Percentiles rank a stretch among this genome's conserved stretches.
Conservation (phyloP, 805 yeast genomes). For the Cyberlindnera misumaiensis region DNA sequence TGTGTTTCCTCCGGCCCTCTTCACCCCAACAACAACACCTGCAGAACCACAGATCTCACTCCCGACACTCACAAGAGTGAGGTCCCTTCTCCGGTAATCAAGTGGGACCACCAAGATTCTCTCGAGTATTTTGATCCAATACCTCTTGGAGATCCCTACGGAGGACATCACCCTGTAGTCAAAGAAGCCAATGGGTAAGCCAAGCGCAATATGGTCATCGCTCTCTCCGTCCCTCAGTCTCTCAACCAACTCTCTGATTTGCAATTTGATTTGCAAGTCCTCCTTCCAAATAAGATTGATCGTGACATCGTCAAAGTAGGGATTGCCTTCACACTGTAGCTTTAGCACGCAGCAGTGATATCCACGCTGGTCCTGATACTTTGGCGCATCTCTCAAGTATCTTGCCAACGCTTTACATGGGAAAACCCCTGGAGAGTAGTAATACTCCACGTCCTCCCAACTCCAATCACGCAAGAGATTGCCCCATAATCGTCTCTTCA, state of each 20-base stretch:
- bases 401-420: background rate
- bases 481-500: constrained; percentile 1
- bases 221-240: background rate
- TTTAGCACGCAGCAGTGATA: background rate
- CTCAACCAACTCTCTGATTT: background rate
- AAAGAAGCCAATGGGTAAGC: background rate
- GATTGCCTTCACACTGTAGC: background rate
- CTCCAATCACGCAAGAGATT: background rate
- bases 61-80: background rate
- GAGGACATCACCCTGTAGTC: background rate
- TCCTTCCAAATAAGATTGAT: constrained; percentile 1
- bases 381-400: background rate
- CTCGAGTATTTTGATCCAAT: background rate
- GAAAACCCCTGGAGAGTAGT: constrained; percentile 1
- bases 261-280: background rate
- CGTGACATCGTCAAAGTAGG: constrained; percentile 1
- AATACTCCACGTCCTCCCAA: background rate
- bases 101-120: background rate
- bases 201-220: background rate
- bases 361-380: background rate
- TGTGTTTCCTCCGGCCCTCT: background rate
- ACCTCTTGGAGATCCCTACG: background rate
- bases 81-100: background rate
- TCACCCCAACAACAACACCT: background rate
- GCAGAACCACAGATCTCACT: background rate